These are phyloP conservation scores for Isatis tinctoria DNA, from an alignment of 345 rosid species.

Conservation along the genomic window DNA sequence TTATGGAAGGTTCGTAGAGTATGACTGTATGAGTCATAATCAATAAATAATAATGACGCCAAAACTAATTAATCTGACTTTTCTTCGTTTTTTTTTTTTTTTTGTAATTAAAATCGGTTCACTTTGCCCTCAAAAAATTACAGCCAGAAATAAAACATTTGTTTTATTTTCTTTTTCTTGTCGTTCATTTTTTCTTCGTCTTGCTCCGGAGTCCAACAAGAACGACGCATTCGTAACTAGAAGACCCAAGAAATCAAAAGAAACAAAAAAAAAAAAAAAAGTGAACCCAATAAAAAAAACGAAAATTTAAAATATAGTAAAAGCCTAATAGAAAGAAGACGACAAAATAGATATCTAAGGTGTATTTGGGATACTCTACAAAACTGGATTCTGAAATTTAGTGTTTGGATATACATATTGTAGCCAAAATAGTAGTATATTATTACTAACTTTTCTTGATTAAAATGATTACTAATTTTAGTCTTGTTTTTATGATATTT, in stretches of 20 bases:
- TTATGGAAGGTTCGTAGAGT: conserved; percentile 8
- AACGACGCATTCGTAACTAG: not conserved
- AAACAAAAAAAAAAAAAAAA: not conserved
- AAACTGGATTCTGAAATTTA: not conserved
- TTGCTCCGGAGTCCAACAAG: not conserved
- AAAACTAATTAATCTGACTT: not conserved
- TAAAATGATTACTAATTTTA: not conserved
- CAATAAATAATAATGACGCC: not conserved
- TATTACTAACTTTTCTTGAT: not conserved
- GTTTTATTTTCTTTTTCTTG: not conserved
- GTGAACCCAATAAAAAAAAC: not conserved
- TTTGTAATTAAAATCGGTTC: not conserved
- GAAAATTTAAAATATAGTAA: not conserved
- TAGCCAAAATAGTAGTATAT: not conserved
- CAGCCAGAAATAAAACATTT: not conserved
- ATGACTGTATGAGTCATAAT: not conserved
- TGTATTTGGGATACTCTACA: not conserved
- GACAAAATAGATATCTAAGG: not conserved
- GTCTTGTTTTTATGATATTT: not conserved
- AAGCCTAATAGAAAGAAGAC: not conserved
- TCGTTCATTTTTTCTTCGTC: not conserved
- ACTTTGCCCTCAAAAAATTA: not conserved
- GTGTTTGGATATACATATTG: not conserved
- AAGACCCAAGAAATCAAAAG: not conserved
- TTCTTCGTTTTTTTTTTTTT: not conserved